These are phyloP conservation scores for Pyrenochaeta sp. DNA, from an alignment of 2,329 filamentous ascomycete species.

Conservation along the genomic window DNA sequence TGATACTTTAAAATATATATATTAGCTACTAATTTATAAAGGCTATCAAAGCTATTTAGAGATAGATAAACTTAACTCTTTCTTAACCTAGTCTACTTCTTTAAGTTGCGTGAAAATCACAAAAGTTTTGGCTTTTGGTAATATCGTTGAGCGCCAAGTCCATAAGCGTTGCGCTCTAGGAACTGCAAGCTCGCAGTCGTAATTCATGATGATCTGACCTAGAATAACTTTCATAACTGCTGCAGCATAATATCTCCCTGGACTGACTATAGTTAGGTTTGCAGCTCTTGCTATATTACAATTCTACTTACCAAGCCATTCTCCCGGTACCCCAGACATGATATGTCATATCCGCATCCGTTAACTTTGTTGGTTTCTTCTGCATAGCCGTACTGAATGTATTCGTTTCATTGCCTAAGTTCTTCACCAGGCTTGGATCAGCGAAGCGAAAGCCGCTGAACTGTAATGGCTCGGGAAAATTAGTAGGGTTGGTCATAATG, in stretches of 20 bases:
- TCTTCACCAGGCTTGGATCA: conserved; percentile 13
- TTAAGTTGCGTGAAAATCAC: conserved; percentile 17
- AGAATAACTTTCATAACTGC: conserved; percentile 27
- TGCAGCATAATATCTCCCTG: conserved; percentile 23
- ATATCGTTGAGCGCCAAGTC: conserved; percentile 23
- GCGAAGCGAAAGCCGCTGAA: conserved; percentile 33
- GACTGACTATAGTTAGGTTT: conserved; percentile 3
- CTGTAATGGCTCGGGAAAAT: conserved; percentile 18
- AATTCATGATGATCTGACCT: conserved; percentile 23
- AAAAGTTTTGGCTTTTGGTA: conserved; percentile 19
- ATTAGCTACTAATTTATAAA: no score
- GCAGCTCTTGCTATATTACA: not conserved
- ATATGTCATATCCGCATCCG: conserved; percentile 19
- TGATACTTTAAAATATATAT: no score
- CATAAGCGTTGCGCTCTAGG: conserved; percentile 13
- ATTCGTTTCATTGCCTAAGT: not conserved
- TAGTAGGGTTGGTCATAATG: conserved; percentile 19
- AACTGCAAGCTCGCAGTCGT: conserved; percentile 21
- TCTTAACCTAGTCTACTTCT: not conserved
- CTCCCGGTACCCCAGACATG: conserved; percentile 28
- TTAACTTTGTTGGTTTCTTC: conserved; percentile 19
- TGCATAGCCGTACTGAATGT: conserved; percentile 10
- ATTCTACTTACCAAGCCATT: conserved; percentile 23
- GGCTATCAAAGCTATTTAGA: not conserved
- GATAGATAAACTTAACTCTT: not conserved